These are phyloP conservation scores for Candida labiduridarum DNA, from an alignment of 1,139 yeast species.

Conservation along the genomic window DNA sequence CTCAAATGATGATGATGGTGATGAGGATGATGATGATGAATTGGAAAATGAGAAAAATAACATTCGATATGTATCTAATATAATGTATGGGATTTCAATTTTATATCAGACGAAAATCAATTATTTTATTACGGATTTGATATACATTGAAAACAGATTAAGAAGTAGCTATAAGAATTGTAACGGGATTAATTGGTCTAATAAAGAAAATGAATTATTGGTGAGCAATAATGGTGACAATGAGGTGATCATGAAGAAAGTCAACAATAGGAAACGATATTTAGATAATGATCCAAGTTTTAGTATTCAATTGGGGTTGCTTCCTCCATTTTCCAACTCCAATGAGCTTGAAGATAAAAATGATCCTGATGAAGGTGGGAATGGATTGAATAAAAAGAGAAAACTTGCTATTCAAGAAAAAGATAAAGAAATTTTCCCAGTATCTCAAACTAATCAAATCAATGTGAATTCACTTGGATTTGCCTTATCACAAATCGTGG, in stretches of 20 bases:
- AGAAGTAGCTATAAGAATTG: constrained; percentile 8
- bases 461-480: background rate
- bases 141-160: constrained; percentile 27
- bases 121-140: constrained; percentile 42
- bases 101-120: constrained; percentile 55
- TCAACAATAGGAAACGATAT: constrained; percentile 17
- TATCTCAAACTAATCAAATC: background rate
- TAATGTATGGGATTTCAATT: constrained; percentile 60
- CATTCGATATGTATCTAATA: constrained; percentile 49
- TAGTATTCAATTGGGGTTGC: constrained; percentile 33
- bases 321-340: constrained; percentile 18
- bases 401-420: constrained; percentile 18
- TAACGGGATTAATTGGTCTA: too few relatives aligned
- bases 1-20: constrained; percentile 15
- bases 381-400: constrained; percentile 15
- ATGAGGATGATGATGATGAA: background rate
- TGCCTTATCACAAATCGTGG: constrained; percentile 1
- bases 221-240: background rate
- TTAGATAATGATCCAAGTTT: constrained; percentile 45
- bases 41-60: constrained; percentile 18
- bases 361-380: constrained; percentile 11
- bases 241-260: background rate
- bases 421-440: constrained; percentile 9
- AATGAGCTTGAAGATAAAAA: background rate
- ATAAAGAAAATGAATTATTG: too few relatives aligned